phyloP scores from a whole-genome alignment of 192 early-diverging fungal species.

The Linnemannia schmuckeri region DNA sequence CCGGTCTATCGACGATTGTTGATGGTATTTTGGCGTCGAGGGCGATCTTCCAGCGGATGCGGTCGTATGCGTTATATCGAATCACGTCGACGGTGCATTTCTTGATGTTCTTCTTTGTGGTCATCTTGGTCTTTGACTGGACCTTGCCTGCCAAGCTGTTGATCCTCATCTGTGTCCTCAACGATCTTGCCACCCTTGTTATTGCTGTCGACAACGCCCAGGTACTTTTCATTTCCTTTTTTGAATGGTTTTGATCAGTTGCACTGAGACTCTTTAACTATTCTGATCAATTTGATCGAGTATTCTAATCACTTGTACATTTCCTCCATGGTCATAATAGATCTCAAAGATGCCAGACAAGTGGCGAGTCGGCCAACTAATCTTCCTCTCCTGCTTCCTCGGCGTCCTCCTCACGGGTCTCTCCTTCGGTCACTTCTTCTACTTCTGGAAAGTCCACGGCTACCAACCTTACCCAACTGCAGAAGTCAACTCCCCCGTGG shows the following conservation, averaged over 20 bases:
- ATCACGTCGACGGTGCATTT: slow-evolving; percentile 86
- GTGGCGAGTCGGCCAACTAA: slow-evolving; percentile 78
- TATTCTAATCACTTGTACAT: not conserved
- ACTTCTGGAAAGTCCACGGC: slow-evolving; percentile 58
- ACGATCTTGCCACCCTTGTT: slow-evolving; percentile 77
- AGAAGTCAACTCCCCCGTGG: slow-evolving; percentile 13
- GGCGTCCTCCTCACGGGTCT: slow-evolving; percentile 68
- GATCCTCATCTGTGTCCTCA: slow-evolving; percentile 79
- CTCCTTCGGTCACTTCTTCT: slow-evolving; percentile 78
- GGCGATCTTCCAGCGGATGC: slow-evolving; percentile 82
- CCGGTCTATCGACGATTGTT: slow-evolving; percentile 80
- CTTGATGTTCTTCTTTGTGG: slow-evolving; percentile 83
- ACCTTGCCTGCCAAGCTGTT: slow-evolving; percentile 73
- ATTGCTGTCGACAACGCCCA: slow-evolving; percentile 82
- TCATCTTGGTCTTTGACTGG: slow-evolving; percentile 74
- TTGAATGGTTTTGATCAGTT: not conserved
- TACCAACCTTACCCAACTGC: slow-evolving; percentile 45
- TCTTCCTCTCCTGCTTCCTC: slow-evolving; percentile 75
- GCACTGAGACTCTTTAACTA: not conserved
- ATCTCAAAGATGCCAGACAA: slow-evolving; percentile 77
- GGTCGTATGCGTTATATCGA: slow-evolving; percentile 78
- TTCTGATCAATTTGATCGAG: not conserved
- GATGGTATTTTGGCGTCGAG: slow-evolving; percentile 79
- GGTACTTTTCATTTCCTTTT: slow-evolving; percentile 14
- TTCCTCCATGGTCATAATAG: not conserved